Percentiles rank a stretch among this genome's conserved stretches.
These are phyloP conservation scores for Zygosaccharomyces pseudobailii DNA, from an alignment of 1,139 yeast genomes.

Conservation along the genomic window DNA sequence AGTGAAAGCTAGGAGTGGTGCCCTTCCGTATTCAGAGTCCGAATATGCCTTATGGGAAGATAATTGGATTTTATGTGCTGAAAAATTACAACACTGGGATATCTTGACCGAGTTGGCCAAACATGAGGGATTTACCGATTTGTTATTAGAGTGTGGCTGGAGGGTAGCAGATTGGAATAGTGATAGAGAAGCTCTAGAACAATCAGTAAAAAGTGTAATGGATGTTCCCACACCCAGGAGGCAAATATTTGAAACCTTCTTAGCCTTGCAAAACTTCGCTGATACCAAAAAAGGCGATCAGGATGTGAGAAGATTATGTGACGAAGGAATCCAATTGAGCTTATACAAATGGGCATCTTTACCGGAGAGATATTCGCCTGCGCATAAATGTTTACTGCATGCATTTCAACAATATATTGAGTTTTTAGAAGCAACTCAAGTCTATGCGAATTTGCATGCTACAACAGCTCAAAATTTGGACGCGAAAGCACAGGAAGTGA, in stretches of 20 bases:
- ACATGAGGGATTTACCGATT: slow-evolving; percentile 95
- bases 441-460: slow-evolving; percentile 80
- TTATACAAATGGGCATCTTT: slow-evolving; percentile 90
- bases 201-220: slow-evolving; percentile 92
- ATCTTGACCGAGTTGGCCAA: slow-evolving; percentile 92
- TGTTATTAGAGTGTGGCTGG: slow-evolving; percentile 97
- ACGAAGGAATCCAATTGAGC: slow-evolving; percentile 93
- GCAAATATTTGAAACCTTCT: slow-evolving; percentile 90
- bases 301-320: slow-evolving; percentile 81
- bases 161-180: slow-evolving; percentile 98
- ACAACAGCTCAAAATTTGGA: slow-evolving; percentile 92
- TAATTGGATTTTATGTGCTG: slow-evolving; percentile 97
- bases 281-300: slow-evolving; percentile 78
- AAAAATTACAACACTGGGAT: slow-evolving; percentile 97
- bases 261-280: slow-evolving; percentile 88
- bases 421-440: slow-evolving; percentile 95
- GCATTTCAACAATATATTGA: slow-evolving; percentile 97
- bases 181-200: slow-evolving; percentile 90
- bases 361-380: slow-evolving; percentile 72
- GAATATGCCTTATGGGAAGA: slow-evolving; percentile 98
- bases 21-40: slow-evolving; percentile 88
- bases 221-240: slow-evolving; percentile 98
- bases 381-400: slow-evolving; percentile 87
- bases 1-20: slow-evolving; percentile 93
- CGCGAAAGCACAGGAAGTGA: slow-evolving; percentile 86